Evolutionary conservation across 1,139 yeast genomes (phyloP), one percentile per base, ranked within the genome.

Genomic region (Yamadazyma dushanensis): DNA sequence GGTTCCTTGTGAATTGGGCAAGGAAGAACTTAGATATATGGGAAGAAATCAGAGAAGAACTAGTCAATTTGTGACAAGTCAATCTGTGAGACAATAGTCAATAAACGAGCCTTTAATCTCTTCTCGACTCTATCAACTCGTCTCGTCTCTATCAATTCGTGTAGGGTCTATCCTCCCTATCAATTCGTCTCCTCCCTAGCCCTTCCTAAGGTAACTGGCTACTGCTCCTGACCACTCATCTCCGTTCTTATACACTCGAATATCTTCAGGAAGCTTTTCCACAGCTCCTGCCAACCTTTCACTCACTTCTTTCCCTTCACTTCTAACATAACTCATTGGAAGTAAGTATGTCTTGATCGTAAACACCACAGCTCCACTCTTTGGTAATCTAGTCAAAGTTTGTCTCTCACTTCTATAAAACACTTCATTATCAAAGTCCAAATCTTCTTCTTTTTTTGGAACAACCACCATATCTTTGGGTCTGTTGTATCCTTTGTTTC

Each of bases 1-100:
- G 75, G 29, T 74, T 78, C 39, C 71, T 83, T 31, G 62, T 80
- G 25, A 79, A 73, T 40, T 83, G 90, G 89, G 86, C 87, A 3
- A 71, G 69, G 49, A 80, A 80, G 60, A 83, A 82, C 51, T 60
- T 80, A 34, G 88, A 83, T 47, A 70, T 78, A 34, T 83, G 92
- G 92, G 81, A 80, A 49, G 89, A 82, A 43, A 80, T 83, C 9
- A 69, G 67, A 41, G 70, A 66, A 15, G 77, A 70, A 38, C 53
- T 71, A 11, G 39, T 45, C 21, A 61, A 52, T 37, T 40, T 43
- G 25, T 43, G 26, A 29, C 15, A 14, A 10, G 13, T 16, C 13
- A n/a, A 9, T n/a, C 31, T 18, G 11, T 19, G n/a, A 8, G 11
- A 10, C 8, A 7, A 22, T 13, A n/a, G n/a, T n/a, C 7, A 19